These are phyloP conservation scores for Pleurotus ostreatus DNA, from an alignment of 768 basidiomycete species.

Conservation along the genomic window DNA sequence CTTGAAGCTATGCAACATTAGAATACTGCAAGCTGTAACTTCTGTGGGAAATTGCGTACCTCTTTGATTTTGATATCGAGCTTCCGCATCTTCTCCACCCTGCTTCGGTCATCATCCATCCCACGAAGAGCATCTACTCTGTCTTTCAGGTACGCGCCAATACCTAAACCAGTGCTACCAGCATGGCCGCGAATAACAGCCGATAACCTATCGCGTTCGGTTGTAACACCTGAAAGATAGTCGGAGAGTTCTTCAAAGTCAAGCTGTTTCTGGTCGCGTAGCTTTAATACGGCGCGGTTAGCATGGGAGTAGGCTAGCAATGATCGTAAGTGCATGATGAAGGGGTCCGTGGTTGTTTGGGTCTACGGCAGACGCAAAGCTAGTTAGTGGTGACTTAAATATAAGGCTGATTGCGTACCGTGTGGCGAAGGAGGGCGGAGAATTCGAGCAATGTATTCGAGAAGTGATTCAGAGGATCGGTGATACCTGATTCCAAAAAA, in stretches of 20 bases:
- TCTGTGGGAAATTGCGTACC: constrained; percentile 37
- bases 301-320: constrained; percentile 91
- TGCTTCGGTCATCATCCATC: constrained; percentile 86
- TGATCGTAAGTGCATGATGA: constrained; percentile 86
- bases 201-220: constrained; percentile 89
- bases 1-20: constrained; percentile 66
- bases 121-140: constrained; percentile 89
- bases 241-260: constrained; percentile 97
- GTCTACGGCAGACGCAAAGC: constrained; percentile 45
- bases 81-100: constrained; percentile 92
- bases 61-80: constrained; percentile 94
- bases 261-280: constrained; percentile 97
- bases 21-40: background rate
- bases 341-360: constrained; percentile 87
- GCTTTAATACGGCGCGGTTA: constrained; percentile 89
- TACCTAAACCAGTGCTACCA: constrained; percentile 76
- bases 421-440: constrained; percentile 82
- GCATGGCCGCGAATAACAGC: constrained; percentile 88
- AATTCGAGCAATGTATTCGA: constrained; percentile 96
- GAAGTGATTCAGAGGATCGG: constrained; percentile 95
- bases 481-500: constrained; percentile 97
- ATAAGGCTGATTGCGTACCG: constrained; percentile 39
- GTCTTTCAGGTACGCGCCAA: constrained; percentile 89
- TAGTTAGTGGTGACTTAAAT: no score
- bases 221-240: constrained; percentile 88